Evolutionary conservation across 2,329 filamentous ascomycete species (phyloP), one percentile per base, ranked within the genome.

Genomic region (Trichoderma lentiforme): DNA sequence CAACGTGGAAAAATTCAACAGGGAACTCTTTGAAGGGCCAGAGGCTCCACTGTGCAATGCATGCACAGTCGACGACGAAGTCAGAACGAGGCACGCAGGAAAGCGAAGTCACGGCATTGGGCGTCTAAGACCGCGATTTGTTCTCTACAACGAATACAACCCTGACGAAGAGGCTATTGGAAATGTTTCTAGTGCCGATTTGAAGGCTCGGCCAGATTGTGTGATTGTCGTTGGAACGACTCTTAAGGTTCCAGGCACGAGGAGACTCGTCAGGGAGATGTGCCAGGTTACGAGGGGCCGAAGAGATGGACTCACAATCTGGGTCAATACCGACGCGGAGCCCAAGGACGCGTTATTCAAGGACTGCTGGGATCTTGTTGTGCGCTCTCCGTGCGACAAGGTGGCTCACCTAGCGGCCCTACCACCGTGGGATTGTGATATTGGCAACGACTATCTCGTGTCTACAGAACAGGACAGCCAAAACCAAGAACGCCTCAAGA

Each of bases 91-190:
- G 5, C 86, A 90, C 74, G 92, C 91, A 14, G 94, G 95, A 63
- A 95, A 97, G 82, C 90, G 96, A 72, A 97, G 95, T 78, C 96
- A 98, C 78, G 96, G 96, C 1, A 92, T 99, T 76, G 96, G 96
- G 56, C 90, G 93, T 73, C 84, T 99, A 74, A 90, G 96, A 26
- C 96, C 96, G 26, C 90, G 96, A 71, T 98, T 99, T 84, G 95
- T 98, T 5, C 87, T 99, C 11, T 99, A 99, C 84, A 98, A 98
- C 80, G 96, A 99, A 81, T 92, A 93, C 80, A 98, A 98, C 79
- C 96, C 96, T 0, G 96, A 99, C 75, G 94, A 96, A 76, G 95
- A 98, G 76, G 95, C 96, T 15, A 99, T 99, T 80, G 95, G 95
- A 57, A 93, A 93, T 26, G 95, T 97, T 53, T 94, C 95, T 66